phyloP scores from a whole-genome alignment of 2,329 filamentous ascomycete genomes.

The Colletotrichum viniferum region DNA sequence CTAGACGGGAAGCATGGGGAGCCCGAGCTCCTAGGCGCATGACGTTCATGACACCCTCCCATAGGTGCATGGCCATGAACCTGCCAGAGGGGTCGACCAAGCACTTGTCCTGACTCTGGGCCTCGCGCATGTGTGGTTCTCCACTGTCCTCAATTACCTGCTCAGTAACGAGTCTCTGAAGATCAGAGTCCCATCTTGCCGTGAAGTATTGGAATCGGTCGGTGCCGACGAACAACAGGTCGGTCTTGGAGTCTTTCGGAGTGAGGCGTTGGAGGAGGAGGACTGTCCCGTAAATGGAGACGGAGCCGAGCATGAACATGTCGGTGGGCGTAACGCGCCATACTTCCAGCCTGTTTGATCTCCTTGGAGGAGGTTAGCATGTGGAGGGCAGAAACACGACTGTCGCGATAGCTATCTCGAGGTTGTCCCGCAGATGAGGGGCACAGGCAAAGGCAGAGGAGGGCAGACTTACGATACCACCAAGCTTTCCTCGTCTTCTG shows the following conservation, averaged over 20 bases:
- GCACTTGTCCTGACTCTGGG: constrained; percentile 82
- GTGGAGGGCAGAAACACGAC: neutral
- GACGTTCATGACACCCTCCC: constrained; percentile 64
- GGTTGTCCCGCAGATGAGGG: neutral
- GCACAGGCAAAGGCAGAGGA: neutral
- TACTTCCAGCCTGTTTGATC: constrained; percentile 85
- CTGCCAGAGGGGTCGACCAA: constrained; percentile 80
- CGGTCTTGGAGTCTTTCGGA: constrained; percentile 74
- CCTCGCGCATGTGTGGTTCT: constrained; percentile 72
- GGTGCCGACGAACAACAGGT: constrained; percentile 92
- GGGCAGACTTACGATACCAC: constrained; percentile 76
- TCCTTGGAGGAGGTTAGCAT: constrained; percentile 56
- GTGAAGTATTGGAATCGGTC: constrained; percentile 92
- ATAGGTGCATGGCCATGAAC: constrained; percentile 62
- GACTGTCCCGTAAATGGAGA: constrained; percentile 82
- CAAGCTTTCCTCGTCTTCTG: constrained; percentile 68
- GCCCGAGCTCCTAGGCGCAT: constrained; percentile 55
- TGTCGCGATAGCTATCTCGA: neutral
- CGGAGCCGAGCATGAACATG: constrained; percentile 68
- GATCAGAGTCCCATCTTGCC: constrained; percentile 75
- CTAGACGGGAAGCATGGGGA: constrained; percentile 46
- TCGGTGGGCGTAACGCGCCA: constrained; percentile 72
- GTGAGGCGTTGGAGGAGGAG: constrained; percentile 82
- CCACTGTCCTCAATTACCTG: constrained; percentile 57
- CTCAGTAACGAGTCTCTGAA: constrained; percentile 53